Percentiles rank a stretch among this genome's conserved stretches.
Evolutionary conservation across 768 basidiomycete genomes (phyloP).

Genomic region (Suillus subluteus): DNA sequence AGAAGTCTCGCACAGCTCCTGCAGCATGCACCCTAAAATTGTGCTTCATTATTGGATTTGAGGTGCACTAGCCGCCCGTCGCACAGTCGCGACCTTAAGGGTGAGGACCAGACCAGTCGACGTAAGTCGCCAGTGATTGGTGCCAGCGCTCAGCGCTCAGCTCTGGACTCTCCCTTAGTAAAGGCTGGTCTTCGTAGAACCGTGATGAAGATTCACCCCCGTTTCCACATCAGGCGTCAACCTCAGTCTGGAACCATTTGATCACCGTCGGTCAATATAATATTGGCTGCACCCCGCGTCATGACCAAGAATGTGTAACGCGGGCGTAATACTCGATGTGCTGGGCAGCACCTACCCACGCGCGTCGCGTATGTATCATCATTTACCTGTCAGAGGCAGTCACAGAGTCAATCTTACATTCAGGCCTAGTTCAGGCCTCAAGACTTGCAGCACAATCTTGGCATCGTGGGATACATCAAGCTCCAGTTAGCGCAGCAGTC

Average conservation of each 20-base stretch:
- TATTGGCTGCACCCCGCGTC: neutral
- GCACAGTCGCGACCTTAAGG: neutral
- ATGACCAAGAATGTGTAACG: neutral
- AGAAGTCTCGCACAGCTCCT: neutral
- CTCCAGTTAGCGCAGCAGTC: neutral
- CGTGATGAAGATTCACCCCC: neutral
- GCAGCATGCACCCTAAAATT: neutral
- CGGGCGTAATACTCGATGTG: neutral
- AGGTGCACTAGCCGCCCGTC: neutral
- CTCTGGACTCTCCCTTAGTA: neutral
- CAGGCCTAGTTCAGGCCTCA: neutral
- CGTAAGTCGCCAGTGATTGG: neutral
- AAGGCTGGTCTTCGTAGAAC: neutral
- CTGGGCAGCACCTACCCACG: too few relatives aligned
- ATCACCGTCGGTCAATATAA: neutral
- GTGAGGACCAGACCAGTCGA: slow-evolving; percentile 5
- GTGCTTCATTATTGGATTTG: neutral
- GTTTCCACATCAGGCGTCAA: neutral
- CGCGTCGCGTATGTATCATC: too few relatives aligned
- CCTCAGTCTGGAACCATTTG: neutral
- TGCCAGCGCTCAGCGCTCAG: neutral
- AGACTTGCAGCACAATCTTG: neutral
- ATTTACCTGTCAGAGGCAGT: neutral
- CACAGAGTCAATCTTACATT: neutral
- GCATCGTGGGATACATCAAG: neutral